Base-by-base conservation (phyloP, 805 yeast genomes). In the Komagataella populi region DNA sequence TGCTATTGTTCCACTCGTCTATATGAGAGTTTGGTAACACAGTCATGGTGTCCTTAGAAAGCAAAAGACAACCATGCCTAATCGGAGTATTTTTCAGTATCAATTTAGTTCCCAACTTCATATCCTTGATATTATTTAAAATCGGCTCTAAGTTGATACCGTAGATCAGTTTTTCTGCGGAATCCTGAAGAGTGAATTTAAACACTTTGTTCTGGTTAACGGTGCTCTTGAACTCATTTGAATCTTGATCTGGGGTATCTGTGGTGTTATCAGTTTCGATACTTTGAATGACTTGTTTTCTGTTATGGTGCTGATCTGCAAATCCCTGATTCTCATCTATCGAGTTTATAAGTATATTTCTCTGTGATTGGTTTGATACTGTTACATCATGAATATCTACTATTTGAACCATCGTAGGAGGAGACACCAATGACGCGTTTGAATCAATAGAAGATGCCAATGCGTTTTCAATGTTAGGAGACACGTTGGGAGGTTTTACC, bases 171-270 rank as follows among this genome's bases (percentile, higher is more conserved):
- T 74, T 73, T 2, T 81, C 81, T 16, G 55, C 54, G 10, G 67
- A 60, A 55, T 81, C 88, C 59, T 77, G 81, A 30, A 85, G 60
- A 0, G 81, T 74, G 18, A 85, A 62, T 55, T 81, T 83, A n/a
- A 30, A 30, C 14, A 30, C 39, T 30, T 30, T 30, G 39, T 30
- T 30, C 8, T 30, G n/a, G 39, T 30, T 12, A 4, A 30, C 3
- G 14, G 39, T 10, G 12, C 39, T 30, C 14, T 30, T 30, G 39
- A 10, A 30, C 39, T 30, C 39, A 30, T 30, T 30, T 8, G 39
- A 30, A 30, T 30, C 39, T 30, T 30, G 39, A 8, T 30, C 39
- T 10, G 39, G 39, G 39, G 39, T 10, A 10, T 30, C 39, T 8
- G 39, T 30, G 39, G 39, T 12, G 39, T 14, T 30, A 30, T 30